Conservation (phyloP, 331 rosid species). For the Malus hybrid region DNA sequence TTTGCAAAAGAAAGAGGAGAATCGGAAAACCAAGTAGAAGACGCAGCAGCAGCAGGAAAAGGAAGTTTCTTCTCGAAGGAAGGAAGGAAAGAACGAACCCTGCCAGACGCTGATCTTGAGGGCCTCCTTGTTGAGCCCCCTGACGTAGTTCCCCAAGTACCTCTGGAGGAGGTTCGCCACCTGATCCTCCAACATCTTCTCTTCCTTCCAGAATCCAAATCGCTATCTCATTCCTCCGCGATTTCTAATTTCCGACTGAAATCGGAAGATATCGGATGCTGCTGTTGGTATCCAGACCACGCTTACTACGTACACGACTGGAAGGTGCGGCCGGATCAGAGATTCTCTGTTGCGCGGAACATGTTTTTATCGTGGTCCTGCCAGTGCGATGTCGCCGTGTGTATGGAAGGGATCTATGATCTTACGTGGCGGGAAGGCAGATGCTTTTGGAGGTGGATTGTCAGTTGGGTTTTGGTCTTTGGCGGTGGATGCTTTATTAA, state of each 20-base stretch:
- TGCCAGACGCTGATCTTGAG: constrained; percentile 97
- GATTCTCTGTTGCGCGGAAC: not conserved
- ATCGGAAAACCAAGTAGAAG: not conserved
- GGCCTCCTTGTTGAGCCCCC: constrained; percentile 91
- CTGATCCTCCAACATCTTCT: constrained; percentile 97
- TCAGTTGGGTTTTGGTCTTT: not conserved
- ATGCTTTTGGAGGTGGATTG: not conserved
- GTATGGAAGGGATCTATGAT: not conserved
- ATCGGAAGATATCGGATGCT: too few relatives aligned
- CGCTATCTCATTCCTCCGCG: constrained; percentile 15
- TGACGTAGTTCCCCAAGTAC: constrained; percentile 92
- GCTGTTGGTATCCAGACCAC: not conserved
- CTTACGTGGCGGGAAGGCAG: not conserved
- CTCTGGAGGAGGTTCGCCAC: constrained; percentile 89
- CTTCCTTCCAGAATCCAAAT: not conserved
- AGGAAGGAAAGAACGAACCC: constrained; percentile 29
- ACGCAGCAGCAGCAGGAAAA: not conserved
- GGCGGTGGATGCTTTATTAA: too few relatives aligned
- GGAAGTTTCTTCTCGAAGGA: not conserved
- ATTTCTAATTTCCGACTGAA: not conserved
- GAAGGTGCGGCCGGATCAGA: not conserved
- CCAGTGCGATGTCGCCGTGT: not conserved
- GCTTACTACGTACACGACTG: not conserved
- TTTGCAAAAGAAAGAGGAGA: not conserved
- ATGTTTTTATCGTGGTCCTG: not conserved